Evolutionary conservation across 257 asterid species (phyloP), one percentile per base, ranked within the genome.

Genomic region (Agastache rugosa): DNA sequence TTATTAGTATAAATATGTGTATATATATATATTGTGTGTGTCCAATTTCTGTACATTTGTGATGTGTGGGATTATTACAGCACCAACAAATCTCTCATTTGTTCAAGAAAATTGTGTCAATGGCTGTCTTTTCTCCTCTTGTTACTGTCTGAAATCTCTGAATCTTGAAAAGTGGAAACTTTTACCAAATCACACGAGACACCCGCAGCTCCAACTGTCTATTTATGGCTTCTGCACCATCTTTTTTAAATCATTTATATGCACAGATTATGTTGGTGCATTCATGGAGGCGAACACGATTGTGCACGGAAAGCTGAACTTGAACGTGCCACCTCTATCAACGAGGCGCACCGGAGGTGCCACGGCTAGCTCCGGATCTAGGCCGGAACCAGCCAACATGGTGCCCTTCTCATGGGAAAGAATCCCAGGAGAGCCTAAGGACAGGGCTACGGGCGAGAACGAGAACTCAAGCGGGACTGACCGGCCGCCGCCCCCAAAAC

Each of bases 381-480:
- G 48, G 77, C 76, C 80, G 23, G 84, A 82, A 15, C 22, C 69
- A 0, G 63, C 65, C 53, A 74, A 78, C 63, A 85, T 90, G 81
- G 88, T 90, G 31, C 97, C 98, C 4, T 92, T 92, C 71, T 92
- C 93, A 15, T 90, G 97, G 94, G 97, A 90, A 70, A 77, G 84
- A 78, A 80, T 76, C 58, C 93, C 98, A 1, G 97, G 93, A 14
- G 87, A 86, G 79, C 97, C 96, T 6, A 90, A 90, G 68, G 83
- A 84, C 70, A 53, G 15, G 5, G 71, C 65, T 2, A 3, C 35
- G 3, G 5, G n/a, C 8, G 50, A 44, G 15, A 45, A 19, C 7
- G 76, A 72, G 2, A 45, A 19, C 3, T 17, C 4, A 0, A 22
- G 14, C 7, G n/a, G 37, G 11, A 34, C 31, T 19, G 83, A 75